Evolutionary conservation across 768 basidiomycete genomes (phyloP).

Genomic region (Mycena alexandri): DNA sequence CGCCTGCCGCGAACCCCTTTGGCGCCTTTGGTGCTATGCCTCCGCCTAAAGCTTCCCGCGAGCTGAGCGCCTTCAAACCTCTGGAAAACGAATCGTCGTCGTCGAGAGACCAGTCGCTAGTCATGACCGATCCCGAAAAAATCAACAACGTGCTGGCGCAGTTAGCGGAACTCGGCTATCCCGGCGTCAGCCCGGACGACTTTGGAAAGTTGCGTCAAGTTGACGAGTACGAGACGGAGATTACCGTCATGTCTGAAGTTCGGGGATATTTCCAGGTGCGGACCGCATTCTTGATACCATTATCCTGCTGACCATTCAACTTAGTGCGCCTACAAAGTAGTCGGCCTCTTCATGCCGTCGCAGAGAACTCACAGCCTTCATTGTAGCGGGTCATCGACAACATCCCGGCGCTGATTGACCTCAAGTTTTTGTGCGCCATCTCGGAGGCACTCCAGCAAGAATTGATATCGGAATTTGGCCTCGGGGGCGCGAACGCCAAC

Average conservation of each 20-base stretch:
- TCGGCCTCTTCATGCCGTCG: not conserved
- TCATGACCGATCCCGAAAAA: slow-evolving; percentile 29
- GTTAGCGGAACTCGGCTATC: slow-evolving; percentile 49
- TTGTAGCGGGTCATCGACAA: slow-evolving; percentile 60
- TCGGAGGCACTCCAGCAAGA: slow-evolving; percentile 47
- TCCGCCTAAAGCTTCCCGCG: slow-evolving; percentile 5
- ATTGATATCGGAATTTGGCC: slow-evolving; percentile 51
- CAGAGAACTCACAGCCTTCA: not conserved
- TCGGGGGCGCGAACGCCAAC: slow-evolving; percentile 50
- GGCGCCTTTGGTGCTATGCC: not conserved
- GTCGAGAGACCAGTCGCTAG: slow-evolving; percentile 2
- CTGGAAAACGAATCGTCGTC: not conserved
- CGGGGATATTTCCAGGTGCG: slow-evolving; percentile 59
- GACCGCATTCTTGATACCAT: too few relatives aligned
- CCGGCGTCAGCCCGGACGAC: slow-evolving; percentile 45
- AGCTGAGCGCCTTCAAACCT: slow-evolving; percentile 4
- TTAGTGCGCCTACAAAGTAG: slow-evolving; percentile 55
- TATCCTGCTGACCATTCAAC: not conserved
- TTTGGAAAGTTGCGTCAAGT: slow-evolving; percentile 48
- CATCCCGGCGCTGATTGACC: slow-evolving; percentile 51
- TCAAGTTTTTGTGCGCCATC: slow-evolving; percentile 50
- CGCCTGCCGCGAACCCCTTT: slow-evolving; percentile 4
- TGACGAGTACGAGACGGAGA: slow-evolving; percentile 57
- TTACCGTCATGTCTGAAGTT: slow-evolving; percentile 58
- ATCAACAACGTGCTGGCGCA: slow-evolving; percentile 41